These are phyloP conservation scores for Sergeia podlipaevii DNA, from an alignment of 208 protist genomes.

Conservation along the genomic window DNA sequence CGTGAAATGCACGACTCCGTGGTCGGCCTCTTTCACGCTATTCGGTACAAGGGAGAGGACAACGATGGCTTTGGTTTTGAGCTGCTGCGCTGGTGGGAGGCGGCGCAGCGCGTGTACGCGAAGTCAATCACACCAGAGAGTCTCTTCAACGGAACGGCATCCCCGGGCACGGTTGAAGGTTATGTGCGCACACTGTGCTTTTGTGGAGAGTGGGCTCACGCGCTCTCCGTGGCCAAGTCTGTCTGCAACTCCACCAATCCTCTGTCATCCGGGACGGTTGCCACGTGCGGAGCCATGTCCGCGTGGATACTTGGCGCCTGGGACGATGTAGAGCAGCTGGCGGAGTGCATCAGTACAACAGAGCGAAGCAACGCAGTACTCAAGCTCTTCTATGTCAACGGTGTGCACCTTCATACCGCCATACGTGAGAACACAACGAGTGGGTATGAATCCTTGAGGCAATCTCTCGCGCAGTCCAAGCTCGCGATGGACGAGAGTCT, in stretches of 20 bases:
- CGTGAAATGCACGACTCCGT: slow-evolving; percentile 91
- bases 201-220: slow-evolving; percentile 81
- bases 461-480: slow-evolving; percentile 59
- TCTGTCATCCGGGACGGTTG: slow-evolving; percentile 52
- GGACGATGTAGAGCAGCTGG: slow-evolving; percentile 73
- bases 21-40: slow-evolving; percentile 79
- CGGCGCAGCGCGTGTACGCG: slow-evolving; percentile 78
- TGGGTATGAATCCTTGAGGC: slow-evolving; percentile 36
- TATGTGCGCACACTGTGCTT: slow-evolving; percentile 88
- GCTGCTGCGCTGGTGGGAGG: slow-evolving; percentile 83
- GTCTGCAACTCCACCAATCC: slow-evolving; percentile 20
- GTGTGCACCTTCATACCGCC: slow-evolving; percentile 39
- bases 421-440: slow-evolving; percentile 23
- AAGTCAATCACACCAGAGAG: slow-evolving; percentile 37
- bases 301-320: slow-evolving; percentile 83
- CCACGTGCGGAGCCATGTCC: slow-evolving; percentile 72
- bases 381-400: slow-evolving; percentile 78
- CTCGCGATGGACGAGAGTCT: slow-evolving; percentile 82
- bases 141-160: slow-evolving; percentile 15
- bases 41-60: slow-evolving; percentile 73
- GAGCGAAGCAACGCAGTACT: slow-evolving; percentile 63
- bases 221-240: slow-evolving; percentile 49
- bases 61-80: slow-evolving; percentile 83
- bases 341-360: slow-evolving; percentile 58
- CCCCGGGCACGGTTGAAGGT: slow-evolving; percentile 36